Percentiles rank a stretch among this genome's conserved stretches.
Conservation (phyloP, 495 filamentous ascomycete species). For the Aspergillus bertholletiae region DNA sequence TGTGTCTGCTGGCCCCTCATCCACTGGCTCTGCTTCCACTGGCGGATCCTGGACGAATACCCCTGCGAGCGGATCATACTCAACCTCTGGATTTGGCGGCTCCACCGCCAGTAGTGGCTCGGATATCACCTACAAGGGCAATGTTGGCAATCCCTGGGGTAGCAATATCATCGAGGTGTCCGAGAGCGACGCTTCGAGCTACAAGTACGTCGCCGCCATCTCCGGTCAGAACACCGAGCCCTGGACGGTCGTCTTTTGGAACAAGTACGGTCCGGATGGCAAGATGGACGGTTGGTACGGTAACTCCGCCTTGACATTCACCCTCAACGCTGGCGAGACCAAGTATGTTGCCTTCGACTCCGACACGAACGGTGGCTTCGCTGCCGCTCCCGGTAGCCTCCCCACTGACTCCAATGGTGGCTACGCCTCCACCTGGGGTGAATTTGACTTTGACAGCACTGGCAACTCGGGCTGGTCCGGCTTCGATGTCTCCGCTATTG, state of each 20-base stretch:
- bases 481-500: constrained; percentile 38
- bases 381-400: constrained; percentile 27
- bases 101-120: constrained; percentile 21
- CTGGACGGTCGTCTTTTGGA: constrained; percentile 48
- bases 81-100: constrained; percentile 30
- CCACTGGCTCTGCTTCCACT: neutral
- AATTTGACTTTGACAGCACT: constrained; percentile 35
- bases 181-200: constrained; percentile 24
- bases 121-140: constrained; percentile 39
- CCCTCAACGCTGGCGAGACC: constrained; percentile 36
- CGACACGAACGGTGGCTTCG: constrained; percentile 39
- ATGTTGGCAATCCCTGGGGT: constrained; percentile 47
- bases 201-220: constrained; percentile 47
- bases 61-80: constrained; percentile 15
- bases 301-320: constrained; percentile 35
- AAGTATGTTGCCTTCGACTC: constrained; percentile 43
- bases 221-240: constrained; percentile 31
- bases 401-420: constrained; percentile 27
- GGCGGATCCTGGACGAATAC: neutral
- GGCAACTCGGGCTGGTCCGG: constrained; percentile 36
- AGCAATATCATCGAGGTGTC: constrained; percentile 47
- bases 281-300: constrained; percentile 36
- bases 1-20: constrained; percentile 29
- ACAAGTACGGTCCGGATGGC: constrained; percentile 43
- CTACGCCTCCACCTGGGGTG: constrained; percentile 39